Base-by-base conservation (phyloP, 176 grass and related monocot species). In the Areca catechu region DNA sequence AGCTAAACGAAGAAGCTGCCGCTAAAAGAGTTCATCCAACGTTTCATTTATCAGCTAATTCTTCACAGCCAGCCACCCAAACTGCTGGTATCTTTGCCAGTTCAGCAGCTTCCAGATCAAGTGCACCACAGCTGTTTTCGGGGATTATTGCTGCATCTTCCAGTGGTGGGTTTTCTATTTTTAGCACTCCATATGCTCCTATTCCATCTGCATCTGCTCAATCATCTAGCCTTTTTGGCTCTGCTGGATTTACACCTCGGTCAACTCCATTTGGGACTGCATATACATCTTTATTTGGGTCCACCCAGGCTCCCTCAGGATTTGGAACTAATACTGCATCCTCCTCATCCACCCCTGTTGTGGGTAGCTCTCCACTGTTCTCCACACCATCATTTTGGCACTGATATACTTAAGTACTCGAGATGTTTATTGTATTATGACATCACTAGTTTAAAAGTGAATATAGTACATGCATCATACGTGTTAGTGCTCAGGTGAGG, bases 231-330 rank as follows among this genome's bases (percentile, higher is more conserved):
- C 76, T 98, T 66, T 98, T 92, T 75, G 70, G 62, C 59, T 54
- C 83, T 58, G 67, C 75, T 80, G 75, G 72, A 43, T 84, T 77
- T 54, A 57, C 80, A 54, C 77, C 77, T 52, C 73, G 78, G 50
- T 75, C 77, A 7, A 88, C 87, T 65, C 81, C 87, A 67, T 98
- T 98, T 85, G 93, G 81, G 30, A 78, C 78, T 74, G 53, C 74
- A 4, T 80, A 85, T 73, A 72, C 83, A 63, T 82, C 75, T 48
- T 77, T 82, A 2, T 62, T 85, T 50, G 65, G 71, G 57, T 84
- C 85, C 63, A 83, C 77, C 47, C 86, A 74, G 20, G 54, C 84
- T 58, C 81, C 93, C 10, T 85, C 79, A 66, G 79, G 76, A 61
- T 95, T 95, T 78, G 86, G 69, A 67, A 51, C 54, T 51, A 75